Conservation (phyloP, 768 basidiomycete genomes). For the Suillus subalutaceus region DNA sequence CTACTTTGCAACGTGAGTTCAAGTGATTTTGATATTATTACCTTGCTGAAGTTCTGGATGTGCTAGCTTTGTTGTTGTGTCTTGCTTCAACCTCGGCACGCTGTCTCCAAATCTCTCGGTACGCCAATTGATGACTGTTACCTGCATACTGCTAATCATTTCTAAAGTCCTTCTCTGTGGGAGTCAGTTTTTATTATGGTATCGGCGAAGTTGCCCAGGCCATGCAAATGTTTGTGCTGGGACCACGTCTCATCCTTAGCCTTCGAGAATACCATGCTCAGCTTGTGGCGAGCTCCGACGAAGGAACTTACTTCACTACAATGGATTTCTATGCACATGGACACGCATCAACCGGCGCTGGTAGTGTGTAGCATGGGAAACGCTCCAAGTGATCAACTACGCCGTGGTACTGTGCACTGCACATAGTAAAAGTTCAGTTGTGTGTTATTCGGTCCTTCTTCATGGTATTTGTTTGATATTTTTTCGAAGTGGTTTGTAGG, state of each 20-base stretch:
- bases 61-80: not conserved
- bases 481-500: not conserved
- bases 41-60: not conserved
- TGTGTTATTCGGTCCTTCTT: not conserved
- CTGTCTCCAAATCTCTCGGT: not conserved
- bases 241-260: not conserved
- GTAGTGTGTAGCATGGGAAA: not conserved
- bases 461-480: not conserved
- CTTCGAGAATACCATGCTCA: not conserved
- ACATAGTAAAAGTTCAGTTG: not conserved
- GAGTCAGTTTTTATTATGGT: not conserved
- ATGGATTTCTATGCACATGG: not conserved
- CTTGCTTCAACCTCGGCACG: not conserved
- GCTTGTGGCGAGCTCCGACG: not conserved
- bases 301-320: not conserved
- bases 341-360: not conserved
- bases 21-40: not conserved
- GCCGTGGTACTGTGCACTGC: not conserved
- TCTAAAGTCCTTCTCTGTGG: not conserved
- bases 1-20: not conserved
- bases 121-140: not conserved
- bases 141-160: not conserved
- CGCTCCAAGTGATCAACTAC: not conserved
- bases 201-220: not conserved
- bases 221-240: not conserved